Evolutionary conservation across 345 rosid species (phyloP).

Genomic region (Raphanus raphanistrum): DNA sequence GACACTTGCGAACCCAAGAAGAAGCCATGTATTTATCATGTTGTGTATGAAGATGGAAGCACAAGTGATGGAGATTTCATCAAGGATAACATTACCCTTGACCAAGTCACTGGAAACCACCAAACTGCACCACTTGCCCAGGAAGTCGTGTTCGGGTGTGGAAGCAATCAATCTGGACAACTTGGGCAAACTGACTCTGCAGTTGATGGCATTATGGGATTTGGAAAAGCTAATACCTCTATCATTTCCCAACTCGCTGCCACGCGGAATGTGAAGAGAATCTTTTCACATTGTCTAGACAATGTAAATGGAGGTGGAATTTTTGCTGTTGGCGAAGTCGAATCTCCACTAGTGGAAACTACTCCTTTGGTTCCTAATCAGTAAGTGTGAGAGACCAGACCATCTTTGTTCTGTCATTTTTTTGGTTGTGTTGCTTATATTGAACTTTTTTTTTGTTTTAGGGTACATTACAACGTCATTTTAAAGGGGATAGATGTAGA

Average conservation of each 20-base stretch:
- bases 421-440: neutral
- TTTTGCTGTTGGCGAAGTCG: conserved; percentile 78
- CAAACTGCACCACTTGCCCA: conserved; percentile 26
- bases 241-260: conserved; percentile 82
- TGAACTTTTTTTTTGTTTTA: conserved; percentile 33
- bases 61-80: conserved; percentile 38
- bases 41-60: conserved; percentile 42
- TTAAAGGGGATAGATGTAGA: conserved; percentile 77
- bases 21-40: conserved; percentile 36
- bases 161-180: conserved; percentile 77
- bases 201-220: conserved; percentile 89
- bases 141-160: conserved; percentile 50
- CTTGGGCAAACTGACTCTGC: conserved; percentile 70
- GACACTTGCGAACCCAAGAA: conserved; percentile 22
- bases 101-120: conserved; percentile 34
- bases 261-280: conserved; percentile 56
- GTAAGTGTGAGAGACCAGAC: conserved; percentile 44
- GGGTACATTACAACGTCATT: conserved; percentile 84
- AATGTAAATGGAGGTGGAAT: conserved; percentile 81
- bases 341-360: conserved; percentile 63
- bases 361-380: conserved; percentile 78
- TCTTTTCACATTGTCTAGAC: conserved; percentile 89
- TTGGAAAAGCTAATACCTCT: conserved; percentile 88
- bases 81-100: conserved; percentile 33
- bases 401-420: neutral